Conservation (phyloP, 2,329 filamentous ascomycete genomes). For the Eutypella sp. region DNA sequence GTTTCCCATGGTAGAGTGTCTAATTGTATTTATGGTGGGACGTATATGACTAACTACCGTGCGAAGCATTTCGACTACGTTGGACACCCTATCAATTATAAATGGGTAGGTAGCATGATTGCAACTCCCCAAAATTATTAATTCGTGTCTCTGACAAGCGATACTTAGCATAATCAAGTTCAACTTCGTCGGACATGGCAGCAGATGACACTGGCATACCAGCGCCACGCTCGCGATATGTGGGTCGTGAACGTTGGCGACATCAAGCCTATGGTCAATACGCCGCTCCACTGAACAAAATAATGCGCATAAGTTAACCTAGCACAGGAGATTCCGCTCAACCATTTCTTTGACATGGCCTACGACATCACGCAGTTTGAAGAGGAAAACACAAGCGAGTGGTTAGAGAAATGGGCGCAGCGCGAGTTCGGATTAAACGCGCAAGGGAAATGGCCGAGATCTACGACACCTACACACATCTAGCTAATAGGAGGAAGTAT, state of each 20-base stretch:
- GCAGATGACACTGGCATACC: constrained; percentile 54
- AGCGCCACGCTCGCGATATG: constrained; percentile 53
- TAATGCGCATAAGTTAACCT: neutral
- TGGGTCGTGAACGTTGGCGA: constrained; percentile 68
- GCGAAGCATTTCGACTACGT: constrained; percentile 48
- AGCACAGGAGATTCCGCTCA: constrained; percentile 10
- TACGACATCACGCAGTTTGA: constrained; percentile 29
- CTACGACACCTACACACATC: constrained; percentile 40
- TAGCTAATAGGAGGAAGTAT: constrained; percentile 49
- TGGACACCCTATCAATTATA: constrained; percentile 41
- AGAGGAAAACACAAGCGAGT: neutral
- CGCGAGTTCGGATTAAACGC: constrained; percentile 40
- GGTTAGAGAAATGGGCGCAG: constrained; percentile 36
- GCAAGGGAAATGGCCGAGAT: constrained; percentile 20
- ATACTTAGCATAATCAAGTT: constrained; percentile 58
- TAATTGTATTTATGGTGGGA: constrained; percentile 26
- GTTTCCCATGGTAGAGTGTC: too few species aligned
- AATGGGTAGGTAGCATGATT: constrained; percentile 38
- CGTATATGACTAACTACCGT: neutral
- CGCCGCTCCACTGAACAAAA: too few species aligned
- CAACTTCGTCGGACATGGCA: constrained; percentile 25
- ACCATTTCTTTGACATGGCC: constrained; percentile 1
- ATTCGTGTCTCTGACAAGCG: too few species aligned
- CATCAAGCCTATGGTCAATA: constrained; percentile 47
- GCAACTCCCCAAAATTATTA: too few species aligned